Evolutionary conservation across 2,329 filamentous ascomycete species (phyloP).

Genomic region (Colletotrichum cereale): DNA sequence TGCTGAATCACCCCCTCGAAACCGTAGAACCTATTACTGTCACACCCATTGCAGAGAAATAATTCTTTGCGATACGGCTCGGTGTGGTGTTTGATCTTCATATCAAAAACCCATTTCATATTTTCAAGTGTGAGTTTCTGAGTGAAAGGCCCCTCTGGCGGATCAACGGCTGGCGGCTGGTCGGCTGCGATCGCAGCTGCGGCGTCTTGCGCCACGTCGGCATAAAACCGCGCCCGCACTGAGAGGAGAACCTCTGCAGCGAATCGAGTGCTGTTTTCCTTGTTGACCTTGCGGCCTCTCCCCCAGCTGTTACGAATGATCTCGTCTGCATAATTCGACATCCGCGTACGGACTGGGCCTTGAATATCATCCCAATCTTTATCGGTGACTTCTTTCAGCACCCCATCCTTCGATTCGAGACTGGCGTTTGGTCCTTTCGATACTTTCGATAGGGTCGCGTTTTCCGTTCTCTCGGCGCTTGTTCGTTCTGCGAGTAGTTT

Average conservation of each 20-base stretch:
- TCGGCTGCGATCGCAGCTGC: slow-evolving; percentile 60
- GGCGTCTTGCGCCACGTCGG: slow-evolving; percentile 67
- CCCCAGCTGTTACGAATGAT: slow-evolving; percentile 76
- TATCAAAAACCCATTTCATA: slow-evolving; percentile 88
- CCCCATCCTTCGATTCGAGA: slow-evolving; percentile 48
- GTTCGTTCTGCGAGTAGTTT: slow-evolving; percentile 75
- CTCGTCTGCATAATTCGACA: slow-evolving; percentile 77
- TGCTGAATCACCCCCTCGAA: slow-evolving; percentile 87
- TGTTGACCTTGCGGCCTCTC: slow-evolving; percentile 71
- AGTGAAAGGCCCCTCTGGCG: slow-evolving; percentile 65
- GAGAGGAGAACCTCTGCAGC: slow-evolving; percentile 78
- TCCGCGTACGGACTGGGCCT: slow-evolving; percentile 72
- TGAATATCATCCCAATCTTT: slow-evolving; percentile 80
- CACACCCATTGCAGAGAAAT: slow-evolving; percentile 81
- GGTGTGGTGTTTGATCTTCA: slow-evolving; percentile 78
- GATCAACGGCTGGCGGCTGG: slow-evolving; percentile 59
- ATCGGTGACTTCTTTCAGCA: slow-evolving; percentile 68
- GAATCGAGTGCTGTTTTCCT: slow-evolving; percentile 75
- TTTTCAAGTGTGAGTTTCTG: slow-evolving; percentile 81
- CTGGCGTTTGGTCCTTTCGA: slow-evolving; percentile 49
- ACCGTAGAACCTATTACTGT: slow-evolving; percentile 76
- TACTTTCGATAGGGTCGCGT: slow-evolving; percentile 51
- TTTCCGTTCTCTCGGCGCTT: slow-evolving; percentile 71
- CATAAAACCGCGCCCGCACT: slow-evolving; percentile 76
- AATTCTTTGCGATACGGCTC: slow-evolving; percentile 77